Percentiles rank a stretch among this genome's conserved stretches.
Evolutionary conservation across 257 asterid genomes (phyloP).

Genomic region (Solanum virginianum): DNA sequence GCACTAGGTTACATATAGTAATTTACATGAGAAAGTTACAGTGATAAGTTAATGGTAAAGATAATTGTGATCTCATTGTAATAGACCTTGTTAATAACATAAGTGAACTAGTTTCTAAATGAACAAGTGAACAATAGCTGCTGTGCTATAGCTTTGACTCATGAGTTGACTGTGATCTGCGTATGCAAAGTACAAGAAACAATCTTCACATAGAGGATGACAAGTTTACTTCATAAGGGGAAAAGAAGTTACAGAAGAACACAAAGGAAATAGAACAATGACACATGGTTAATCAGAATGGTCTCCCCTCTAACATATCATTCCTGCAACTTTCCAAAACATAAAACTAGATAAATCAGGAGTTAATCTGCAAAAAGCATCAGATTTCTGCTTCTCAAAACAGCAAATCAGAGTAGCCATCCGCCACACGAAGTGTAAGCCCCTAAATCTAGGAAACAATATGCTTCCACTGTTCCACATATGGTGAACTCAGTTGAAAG

Average conservation of each 20-base stretch:
- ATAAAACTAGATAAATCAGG: neutral
- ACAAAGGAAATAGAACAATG: neutral
- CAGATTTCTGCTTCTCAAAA: neutral
- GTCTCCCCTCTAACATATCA: neutral
- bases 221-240: neutral
- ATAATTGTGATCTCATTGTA: neutral
- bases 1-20: neutral
- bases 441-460: neutral
- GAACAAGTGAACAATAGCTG: neutral
- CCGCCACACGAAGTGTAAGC: neutral
- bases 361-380: neutral
- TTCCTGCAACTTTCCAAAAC: neutral
- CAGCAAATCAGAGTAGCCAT: neutral
- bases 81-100: neutral
- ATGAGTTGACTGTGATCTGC: neutral
- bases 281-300: neutral
- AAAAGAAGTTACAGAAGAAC: neutral
- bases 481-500: neutral
- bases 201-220: neutral
- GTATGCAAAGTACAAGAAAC: neutral
- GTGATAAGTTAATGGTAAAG: neutral
- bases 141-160: neutral
- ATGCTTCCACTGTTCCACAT: neutral
- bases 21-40: neutral
- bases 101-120: neutral